Conservation (phyloP, 345 rosid genomes). For the Camelina laxa region DNA sequence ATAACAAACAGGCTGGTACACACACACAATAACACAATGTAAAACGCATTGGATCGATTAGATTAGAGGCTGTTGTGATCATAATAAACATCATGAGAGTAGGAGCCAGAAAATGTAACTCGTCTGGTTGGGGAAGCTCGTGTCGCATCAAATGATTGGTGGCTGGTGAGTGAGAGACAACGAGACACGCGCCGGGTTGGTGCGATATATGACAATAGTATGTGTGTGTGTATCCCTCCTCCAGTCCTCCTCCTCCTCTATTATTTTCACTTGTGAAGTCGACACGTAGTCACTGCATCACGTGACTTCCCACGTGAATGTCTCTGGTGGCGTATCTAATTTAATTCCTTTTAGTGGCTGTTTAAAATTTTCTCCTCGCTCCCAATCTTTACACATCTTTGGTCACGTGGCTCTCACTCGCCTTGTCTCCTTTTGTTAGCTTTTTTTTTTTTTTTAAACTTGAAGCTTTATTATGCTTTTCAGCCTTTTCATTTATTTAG, state of each 20-base stretch:
- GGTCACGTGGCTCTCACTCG: slow-evolving; percentile 39
- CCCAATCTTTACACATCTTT: slow-evolving; percentile 17
- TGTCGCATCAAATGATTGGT: slow-evolving; percentile 44
- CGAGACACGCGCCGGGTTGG: slow-evolving; percentile 37
- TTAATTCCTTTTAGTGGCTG: background rate
- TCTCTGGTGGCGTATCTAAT: slow-evolving; percentile 3
- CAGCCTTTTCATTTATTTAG: slow-evolving; percentile 14
- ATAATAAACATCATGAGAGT: background rate
- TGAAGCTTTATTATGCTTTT: slow-evolving; percentile 27
- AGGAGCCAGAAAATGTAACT: background rate
- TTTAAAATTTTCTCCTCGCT: background rate
- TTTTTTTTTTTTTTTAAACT: slow-evolving; percentile 5
- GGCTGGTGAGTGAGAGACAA: slow-evolving; percentile 38
- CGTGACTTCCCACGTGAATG: slow-evolving; percentile 42
- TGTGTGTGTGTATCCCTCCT: background rate
- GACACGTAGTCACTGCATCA: slow-evolving; percentile 32
- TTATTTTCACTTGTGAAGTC: slow-evolving; percentile 2
- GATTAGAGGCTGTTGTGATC: background rate
- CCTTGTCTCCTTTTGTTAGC: slow-evolving; percentile 22
- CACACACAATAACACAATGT: slow-evolving; percentile 5
- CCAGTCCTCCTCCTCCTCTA: background rate
- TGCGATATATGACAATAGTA: slow-evolving; percentile 7
- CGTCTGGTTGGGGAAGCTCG: background rate
- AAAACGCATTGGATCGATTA: slow-evolving; percentile 10
- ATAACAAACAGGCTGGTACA: slow-evolving; percentile 23